These are phyloP conservation scores for Hypoxylon subgilvum DNA, from an alignment of 495 filamentous ascomycete species.

Conservation along the genomic window DNA sequence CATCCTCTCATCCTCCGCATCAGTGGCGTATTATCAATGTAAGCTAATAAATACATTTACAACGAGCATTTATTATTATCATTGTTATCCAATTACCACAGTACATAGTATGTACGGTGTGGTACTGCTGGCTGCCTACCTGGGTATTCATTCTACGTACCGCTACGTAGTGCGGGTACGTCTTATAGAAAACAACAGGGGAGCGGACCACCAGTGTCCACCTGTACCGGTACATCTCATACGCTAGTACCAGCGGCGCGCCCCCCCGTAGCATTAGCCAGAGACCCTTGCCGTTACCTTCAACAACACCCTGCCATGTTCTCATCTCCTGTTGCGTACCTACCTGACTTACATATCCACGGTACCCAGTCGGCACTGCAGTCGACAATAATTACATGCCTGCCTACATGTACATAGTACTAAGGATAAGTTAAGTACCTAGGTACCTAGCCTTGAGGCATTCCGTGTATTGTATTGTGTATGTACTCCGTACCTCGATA, in stretches of 20 bases:
- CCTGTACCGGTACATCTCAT: slow-evolving; percentile 33
- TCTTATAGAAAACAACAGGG: slow-evolving; percentile 15
- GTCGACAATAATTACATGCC: slow-evolving; percentile 23
- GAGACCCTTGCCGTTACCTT: slow-evolving; percentile 39
- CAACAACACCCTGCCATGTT: slow-evolving; percentile 39
- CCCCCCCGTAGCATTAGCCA: slow-evolving; percentile 33
- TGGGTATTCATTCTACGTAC: neutral
- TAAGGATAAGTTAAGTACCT: neutral
- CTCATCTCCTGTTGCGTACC: slow-evolving; percentile 36
- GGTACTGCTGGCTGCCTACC: slow-evolving; percentile 2
- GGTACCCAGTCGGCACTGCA: slow-evolving; percentile 9
- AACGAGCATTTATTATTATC: slow-evolving; percentile 26
- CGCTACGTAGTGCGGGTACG: neutral
- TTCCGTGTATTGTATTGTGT: no score
- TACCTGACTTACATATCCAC: slow-evolving; percentile 12
- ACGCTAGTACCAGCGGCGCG: slow-evolving; percentile 15
- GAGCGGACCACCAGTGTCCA: slow-evolving; percentile 16
- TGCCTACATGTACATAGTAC: neutral
- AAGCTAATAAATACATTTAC: slow-evolving; percentile 35
- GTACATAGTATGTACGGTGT: no score
- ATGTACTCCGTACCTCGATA: slow-evolving; percentile 22
- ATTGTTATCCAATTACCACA: no score
- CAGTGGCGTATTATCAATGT: no score
- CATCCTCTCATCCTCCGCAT: slow-evolving; percentile 44
- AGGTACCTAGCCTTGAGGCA: slow-evolving; percentile 22